Base-by-base conservation (phyloP, 352 stramenopile genomes). In the Globisporangium acanthophoron region DNA sequence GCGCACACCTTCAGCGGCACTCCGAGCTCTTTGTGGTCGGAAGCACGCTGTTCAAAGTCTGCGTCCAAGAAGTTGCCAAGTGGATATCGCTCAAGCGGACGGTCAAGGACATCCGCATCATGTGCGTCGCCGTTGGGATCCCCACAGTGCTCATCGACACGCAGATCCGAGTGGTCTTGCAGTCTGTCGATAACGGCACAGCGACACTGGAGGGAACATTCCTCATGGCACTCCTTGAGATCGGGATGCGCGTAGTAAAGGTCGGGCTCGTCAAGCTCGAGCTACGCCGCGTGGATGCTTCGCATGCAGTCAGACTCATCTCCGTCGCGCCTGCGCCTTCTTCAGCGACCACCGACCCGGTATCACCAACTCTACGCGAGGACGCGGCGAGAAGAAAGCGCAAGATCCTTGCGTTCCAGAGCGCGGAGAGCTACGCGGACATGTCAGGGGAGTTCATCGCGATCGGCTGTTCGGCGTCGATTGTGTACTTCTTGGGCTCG, bases 391-490 rank as follows among this genome's bases (percentile, higher is more conserved):
- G 58, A 20, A 75, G 70, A 64, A 53, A 54, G 20, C 47, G 27
- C 47, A 67, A 66, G 7, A 40, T 67, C 2, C 35, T 73, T 0
- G 47, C 54, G 3, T 62, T 74, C 16, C 55, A 76, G n/a, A 63
- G 61, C 3, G 67, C 69, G 0, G 72, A 80, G 31, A 12, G 66
- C 13, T 65, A 66, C 27, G 66, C 72, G 29, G 72, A 80, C 27
- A 78, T 80, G 72, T 68, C 74, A 27, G 63, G 69, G 11, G 72
- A 78, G 52, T 80, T 78, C 40, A 73, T 80, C 31, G 64, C 72
- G 0, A 77, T 80, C 37, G 69, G 62, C 0, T 78, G 66, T 52
- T 79, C 73, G 11, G 51, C 71, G 41, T 76, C 66, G 24, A 41
- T 41, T 2, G 7, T 41, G 11, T 41, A 15, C 12, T 18, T 41